Conservation (phyloP, 1,139 yeast species). For the Nadsonia starkeyi-henricii region DNA sequence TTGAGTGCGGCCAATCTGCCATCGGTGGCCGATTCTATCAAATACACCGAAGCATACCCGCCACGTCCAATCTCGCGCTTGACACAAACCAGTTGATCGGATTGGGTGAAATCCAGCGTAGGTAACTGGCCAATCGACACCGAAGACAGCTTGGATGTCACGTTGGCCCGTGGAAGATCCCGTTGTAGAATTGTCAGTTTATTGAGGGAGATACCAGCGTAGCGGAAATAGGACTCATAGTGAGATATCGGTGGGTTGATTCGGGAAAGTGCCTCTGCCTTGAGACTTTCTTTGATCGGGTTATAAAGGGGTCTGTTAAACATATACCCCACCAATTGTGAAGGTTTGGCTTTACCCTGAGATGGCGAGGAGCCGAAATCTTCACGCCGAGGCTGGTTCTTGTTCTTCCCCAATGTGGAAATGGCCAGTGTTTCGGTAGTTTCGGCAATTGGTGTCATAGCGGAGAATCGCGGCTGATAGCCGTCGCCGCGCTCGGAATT, state of each 20-base stretch:
- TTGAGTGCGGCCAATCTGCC: constrained; percentile 47
- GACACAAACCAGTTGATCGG: constrained; percentile 30
- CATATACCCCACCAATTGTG: neutral
- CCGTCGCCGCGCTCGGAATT: neutral
- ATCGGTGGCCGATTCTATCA: constrained; percentile 55
- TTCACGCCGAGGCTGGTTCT: too few relatives aligned
- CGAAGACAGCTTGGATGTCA: constrained; percentile 2
- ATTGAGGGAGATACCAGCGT: constrained; percentile 17
- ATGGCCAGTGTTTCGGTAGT: constrained; percentile 17
- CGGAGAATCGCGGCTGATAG: constrained; percentile 4
- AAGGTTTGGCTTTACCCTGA: too few relatives aligned
- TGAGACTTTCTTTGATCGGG: constrained; percentile 22
- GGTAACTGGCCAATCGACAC: neutral
- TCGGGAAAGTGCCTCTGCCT: constrained; percentile 14
- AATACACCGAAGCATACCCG: constrained; percentile 65
- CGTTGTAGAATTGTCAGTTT: neutral
- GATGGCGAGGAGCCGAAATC: too few relatives aligned
- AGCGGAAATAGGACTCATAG: constrained; percentile 24
- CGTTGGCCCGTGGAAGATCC: neutral
- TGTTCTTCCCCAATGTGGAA: neutral
- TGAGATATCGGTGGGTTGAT: constrained; percentile 7
- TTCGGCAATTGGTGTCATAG: constrained; percentile 24
- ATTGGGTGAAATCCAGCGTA: constrained; percentile 11
- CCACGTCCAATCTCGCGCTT: constrained; percentile 61
- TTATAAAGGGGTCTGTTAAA: constrained; percentile 12